Evolutionary conservation across 1,284 basidiomycete species (phyloP).

Genomic region (Malassezia sp.): DNA sequence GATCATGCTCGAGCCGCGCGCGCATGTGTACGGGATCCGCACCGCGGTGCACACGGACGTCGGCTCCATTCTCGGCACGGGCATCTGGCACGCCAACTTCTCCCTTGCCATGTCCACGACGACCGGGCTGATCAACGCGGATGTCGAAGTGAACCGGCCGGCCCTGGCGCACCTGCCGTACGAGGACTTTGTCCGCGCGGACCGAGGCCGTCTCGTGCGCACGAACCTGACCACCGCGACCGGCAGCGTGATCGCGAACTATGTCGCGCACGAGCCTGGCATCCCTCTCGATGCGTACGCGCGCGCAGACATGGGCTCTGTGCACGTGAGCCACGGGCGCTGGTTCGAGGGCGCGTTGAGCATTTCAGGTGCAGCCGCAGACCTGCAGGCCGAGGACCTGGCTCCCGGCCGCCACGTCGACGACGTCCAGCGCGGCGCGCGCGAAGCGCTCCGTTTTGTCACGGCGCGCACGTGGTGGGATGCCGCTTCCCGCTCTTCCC

Average conservation of each 20-base stretch:
- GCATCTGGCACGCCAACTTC: slow-evolving; percentile 21
- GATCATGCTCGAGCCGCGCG: background rate
- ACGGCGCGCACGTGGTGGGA: no score
- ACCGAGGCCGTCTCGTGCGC: slow-evolving; percentile 17
- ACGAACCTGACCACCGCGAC: slow-evolving; percentile 19
- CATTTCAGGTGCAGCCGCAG: slow-evolving; percentile 18
- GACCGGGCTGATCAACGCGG: slow-evolving; percentile 23
- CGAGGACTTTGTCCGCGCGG: slow-evolving; percentile 17
- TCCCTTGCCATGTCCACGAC: slow-evolving; percentile 19
- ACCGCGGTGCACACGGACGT: background rate
- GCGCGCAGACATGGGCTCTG: slow-evolving; percentile 17
- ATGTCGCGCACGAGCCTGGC: slow-evolving; percentile 17
- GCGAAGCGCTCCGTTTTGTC: no score
- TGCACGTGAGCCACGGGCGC: slow-evolving; percentile 17
- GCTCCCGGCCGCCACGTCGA: background rate
- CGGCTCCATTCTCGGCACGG: slow-evolving; percentile 4
- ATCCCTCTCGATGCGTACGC: slow-evolving; percentile 24
- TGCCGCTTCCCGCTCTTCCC: no score
- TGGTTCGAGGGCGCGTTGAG: slow-evolving; percentile 25
- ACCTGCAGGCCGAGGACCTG: background rate
- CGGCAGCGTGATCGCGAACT: slow-evolving; percentile 24
- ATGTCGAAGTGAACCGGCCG: slow-evolving; percentile 22
- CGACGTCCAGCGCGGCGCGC: no score
- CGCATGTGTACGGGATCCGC: background rate
- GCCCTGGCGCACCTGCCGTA: slow-evolving; percentile 11